Conservation (phyloP, 805 yeast genomes). For the Kodamaea kakaduensis region DNA sequence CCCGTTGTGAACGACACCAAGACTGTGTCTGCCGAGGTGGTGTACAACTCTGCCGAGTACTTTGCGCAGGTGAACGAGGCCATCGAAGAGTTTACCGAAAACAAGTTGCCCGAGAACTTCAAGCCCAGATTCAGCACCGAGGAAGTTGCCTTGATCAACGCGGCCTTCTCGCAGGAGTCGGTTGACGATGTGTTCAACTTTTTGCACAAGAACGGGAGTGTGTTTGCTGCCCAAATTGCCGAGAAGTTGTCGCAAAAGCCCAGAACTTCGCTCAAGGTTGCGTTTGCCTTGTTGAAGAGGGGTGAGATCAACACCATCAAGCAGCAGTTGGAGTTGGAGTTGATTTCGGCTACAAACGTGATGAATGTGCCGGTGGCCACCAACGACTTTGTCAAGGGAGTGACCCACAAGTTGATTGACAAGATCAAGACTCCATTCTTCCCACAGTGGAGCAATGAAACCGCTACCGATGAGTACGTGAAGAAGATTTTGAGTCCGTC, state of each 20-base stretch:
- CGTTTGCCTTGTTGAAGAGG: constrained; percentile 61
- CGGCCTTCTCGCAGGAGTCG: constrained; percentile 52
- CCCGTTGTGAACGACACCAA: constrained; percentile 31
- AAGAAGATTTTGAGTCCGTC: constrained; percentile 19
- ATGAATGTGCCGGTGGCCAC: constrained; percentile 53
- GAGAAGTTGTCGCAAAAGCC: constrained; percentile 62
- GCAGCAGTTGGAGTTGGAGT: constrained; percentile 68
- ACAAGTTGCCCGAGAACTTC: constrained; percentile 58
- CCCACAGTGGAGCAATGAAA: constrained; percentile 34
- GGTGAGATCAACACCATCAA: constrained; percentile 57
- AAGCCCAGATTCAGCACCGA: constrained; percentile 53
- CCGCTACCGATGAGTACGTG: constrained; percentile 22
- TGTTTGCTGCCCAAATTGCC: constrained; percentile 60
- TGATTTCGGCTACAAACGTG: constrained; percentile 66
- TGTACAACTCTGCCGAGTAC: constrained; percentile 32
- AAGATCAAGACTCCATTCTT: constrained; percentile 56
- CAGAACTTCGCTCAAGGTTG: constrained; percentile 72
- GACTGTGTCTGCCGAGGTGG: constrained; percentile 20
- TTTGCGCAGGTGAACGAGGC: constrained; percentile 62
- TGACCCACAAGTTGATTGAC: constrained; percentile 57
- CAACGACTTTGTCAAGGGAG: constrained; percentile 64
- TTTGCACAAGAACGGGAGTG: constrained; percentile 51
- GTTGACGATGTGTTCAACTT: constrained; percentile 55
- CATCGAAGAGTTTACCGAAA: constrained; percentile 71
- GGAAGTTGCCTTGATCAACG: constrained; percentile 62